Base-by-base conservation (phyloP, 257 asterid genomes). In the Dorcoceras hygrometricum region DNA sequence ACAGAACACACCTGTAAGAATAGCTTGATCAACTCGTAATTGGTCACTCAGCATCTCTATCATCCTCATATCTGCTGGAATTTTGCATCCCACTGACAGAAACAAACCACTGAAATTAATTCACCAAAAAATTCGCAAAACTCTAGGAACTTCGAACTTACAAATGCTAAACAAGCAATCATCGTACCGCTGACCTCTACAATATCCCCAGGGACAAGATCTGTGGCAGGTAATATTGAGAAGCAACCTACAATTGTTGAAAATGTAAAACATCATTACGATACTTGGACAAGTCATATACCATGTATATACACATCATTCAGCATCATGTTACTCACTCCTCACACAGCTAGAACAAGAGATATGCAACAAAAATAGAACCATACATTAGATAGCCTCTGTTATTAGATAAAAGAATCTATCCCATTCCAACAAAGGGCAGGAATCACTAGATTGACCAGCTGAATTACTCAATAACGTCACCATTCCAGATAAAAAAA, bases 1-100 rank as follows among this genome's bases (percentile, higher is more conserved):
- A 43, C 19, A 28, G 54, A 29, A 71, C 31, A 69, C 74, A 91
- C 99, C 99, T 22, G 99, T 90, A 68, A 94, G 97, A 79, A 94
- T 94, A 12, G 99, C 97, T 76, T 94, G 99, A 84, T 94, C 99
- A 65, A 90, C 96, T 23, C 99, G 96, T 78, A 94, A 73, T 24
- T 87, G 97, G 78, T 94, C 92, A 23, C 83, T 90, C 78, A 83
- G 76, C 87, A 94, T 85, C 85, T 94, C 97, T 66, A 87, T 76
- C 97, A 87, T 94, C 84, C 99, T 81, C 97, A 94, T 69, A 75
- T 94, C 99, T 64, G 99, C 97, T 32, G 99, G 99, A 80, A 88
- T 81, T 86, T 90, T 94, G 94, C 96, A 89, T 31, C 99, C 99
- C 79, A 94, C 99, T 94, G 74, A 73, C 14, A 73, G 75, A 57